phyloP scores from a whole-genome alignment of 2,329 filamentous ascomycete genomes.

The Fusarium gaditjirri region DNA sequence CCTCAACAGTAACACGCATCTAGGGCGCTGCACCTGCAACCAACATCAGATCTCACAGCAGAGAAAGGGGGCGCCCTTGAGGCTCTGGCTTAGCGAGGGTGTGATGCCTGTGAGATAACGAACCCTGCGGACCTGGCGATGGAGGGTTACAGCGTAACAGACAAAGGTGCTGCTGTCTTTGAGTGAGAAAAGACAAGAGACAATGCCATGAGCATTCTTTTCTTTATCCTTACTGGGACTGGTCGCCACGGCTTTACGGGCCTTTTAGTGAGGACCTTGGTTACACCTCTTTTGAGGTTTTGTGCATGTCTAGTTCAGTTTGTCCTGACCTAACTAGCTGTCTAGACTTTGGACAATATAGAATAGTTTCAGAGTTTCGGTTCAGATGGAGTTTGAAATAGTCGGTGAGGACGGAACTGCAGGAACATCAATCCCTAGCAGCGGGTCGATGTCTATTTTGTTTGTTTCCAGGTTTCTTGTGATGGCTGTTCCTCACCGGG shows the following conservation, averaged over 20 bases:
- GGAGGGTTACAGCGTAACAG: constrained; percentile 25
- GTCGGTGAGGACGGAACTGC: constrained; percentile 44
- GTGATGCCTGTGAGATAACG: constrained; percentile 35
- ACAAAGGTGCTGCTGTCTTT: neutral
- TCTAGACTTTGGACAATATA: constrained; percentile 10
- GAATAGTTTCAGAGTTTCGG: constrained; percentile 19
- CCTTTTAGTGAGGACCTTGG: neutral
- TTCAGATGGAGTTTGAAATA: constrained; percentile 20
- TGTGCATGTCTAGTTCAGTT: constrained; percentile 22
- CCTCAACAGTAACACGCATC: constrained; percentile 18
- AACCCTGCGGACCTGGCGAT: constrained; percentile 17
- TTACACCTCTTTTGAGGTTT: constrained; percentile 26
- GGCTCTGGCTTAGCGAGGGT: constrained; percentile 33
- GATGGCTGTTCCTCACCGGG: constrained; percentile 16
- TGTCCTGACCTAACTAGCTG: constrained; percentile 6
- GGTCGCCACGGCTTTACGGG: constrained; percentile 18
- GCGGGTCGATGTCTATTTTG: constrained; percentile 12
- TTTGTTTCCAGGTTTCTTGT: neutral
- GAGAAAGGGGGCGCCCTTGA: constrained; percentile 26
- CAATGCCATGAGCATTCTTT: constrained; percentile 4
- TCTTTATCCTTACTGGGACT: constrained; percentile 6
- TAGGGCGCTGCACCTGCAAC: constrained; percentile 19
- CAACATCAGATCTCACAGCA: constrained; percentile 32
- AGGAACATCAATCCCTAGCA: constrained; percentile 41
- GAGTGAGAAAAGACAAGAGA: neutral